Evolutionary conservation across 2,329 filamentous ascomycete species (phyloP).

Genomic region (Aphanocladium album): DNA sequence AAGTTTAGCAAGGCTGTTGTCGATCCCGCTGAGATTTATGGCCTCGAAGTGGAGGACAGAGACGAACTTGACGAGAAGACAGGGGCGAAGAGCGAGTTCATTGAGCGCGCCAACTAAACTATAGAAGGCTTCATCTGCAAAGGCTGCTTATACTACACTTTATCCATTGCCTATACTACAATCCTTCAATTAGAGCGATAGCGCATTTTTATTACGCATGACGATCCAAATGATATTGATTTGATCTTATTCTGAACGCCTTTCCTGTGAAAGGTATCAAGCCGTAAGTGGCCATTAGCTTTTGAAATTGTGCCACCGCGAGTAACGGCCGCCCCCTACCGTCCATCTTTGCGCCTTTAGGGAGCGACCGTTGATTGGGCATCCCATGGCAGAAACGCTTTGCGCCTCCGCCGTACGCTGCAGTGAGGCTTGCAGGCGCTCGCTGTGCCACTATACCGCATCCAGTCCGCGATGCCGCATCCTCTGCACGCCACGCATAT

Average conservation of each 20-base stretch:
- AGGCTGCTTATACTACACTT: background rate
- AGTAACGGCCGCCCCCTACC: no score
- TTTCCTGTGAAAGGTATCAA: no score
- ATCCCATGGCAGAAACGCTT: no score
- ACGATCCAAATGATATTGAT: no score
- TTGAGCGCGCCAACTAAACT: conserved; percentile 3
- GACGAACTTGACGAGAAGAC: conserved; percentile 1
- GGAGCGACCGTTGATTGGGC: no score
- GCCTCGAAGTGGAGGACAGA: background rate
- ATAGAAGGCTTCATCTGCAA: background rate
- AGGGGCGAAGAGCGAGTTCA: background rate
- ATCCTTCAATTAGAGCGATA: conserved; percentile 1
- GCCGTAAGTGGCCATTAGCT: no score
- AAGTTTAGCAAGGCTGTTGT: conserved; percentile 33
- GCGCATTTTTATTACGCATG: background rate
- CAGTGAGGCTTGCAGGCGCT: background rate
- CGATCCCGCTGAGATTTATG: conserved; percentile 5
- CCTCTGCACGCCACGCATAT: no score
- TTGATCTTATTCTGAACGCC: no score
- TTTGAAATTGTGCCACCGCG: no score
- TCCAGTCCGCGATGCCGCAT: background rate
- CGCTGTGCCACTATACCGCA: background rate
- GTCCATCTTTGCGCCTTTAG: no score
- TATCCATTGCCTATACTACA: no score
- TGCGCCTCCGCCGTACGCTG: no score